Base-by-base conservation (phyloP, 164 flowering plant genomes). In the Vitis amurensis region DNA sequence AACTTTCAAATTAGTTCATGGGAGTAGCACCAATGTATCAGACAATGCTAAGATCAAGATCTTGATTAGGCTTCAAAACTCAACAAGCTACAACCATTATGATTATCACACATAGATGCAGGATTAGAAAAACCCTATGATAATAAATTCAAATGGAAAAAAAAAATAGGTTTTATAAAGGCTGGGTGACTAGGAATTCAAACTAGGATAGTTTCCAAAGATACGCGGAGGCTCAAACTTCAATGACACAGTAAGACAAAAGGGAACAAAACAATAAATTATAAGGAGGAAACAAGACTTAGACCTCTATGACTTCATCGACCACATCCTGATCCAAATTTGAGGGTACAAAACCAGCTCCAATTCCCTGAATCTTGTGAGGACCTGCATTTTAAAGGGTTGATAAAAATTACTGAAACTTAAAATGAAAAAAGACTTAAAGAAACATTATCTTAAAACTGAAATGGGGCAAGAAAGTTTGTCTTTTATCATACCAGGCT, bases 291-390 rank as follows among this genome's bases (percentile, higher is more conserved):
- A 50, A 57, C 61, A 13, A 47, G 61, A 59, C 1, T 31, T 15
- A 44, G 0, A 94, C 98, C 97, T 86, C 87, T 50, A 95, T 70
- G 63, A 90, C 82, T 90, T 93, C 98, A 81, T 95, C 99, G 71
- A 95, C 68, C 63, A 92, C 74, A 57, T 83, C 83, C 64, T 76
- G 77, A 73, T 92, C 90, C 78, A 91, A 83, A 79, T 92, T 95
- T 50, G 78, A 58, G 3, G 99, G 99, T n/a, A 91, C 83, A 84
- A 95, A 95, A 75, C 99, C 98, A 73, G 98, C 98, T 77, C 97
- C 98, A 81, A 92, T 90, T 62, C 99, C 99, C 80, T 92, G 97
- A 86, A 95, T 95, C 82, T 95, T 90, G 86, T 95, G 99, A 44
- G 99, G 99, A 66, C 99, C 98, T 92, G 84, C 74, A 79, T 19